Conservation (phyloP, 768 basidiomycete genomes). For the Russula compacta region DNA sequence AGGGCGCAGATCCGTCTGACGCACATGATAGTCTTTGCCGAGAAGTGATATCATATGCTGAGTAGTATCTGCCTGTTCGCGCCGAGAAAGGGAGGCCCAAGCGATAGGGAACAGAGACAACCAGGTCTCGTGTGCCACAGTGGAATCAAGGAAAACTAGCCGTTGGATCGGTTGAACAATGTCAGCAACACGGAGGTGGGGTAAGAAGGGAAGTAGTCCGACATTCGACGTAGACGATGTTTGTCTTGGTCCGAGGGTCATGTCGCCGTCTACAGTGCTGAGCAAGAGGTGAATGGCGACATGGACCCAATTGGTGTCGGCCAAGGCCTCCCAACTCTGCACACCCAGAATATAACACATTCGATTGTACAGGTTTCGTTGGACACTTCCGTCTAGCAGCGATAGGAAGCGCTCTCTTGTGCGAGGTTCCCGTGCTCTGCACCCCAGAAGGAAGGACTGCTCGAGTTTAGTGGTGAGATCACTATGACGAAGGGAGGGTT, state of each 20-base stretch:
- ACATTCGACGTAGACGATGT: constrained; percentile 30
- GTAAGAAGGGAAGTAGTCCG: constrained; percentile 30
- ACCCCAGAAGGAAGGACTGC: constrained; percentile 87
- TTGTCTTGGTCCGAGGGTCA: constrained; percentile 34
- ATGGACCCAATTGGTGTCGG: constrained; percentile 91
- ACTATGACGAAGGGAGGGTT: constrained; percentile 74
- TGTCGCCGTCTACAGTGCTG: constrained; percentile 50
- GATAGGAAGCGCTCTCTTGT: constrained; percentile 84
- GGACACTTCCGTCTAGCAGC: constrained; percentile 80
- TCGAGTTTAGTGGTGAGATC: constrained; percentile 92
- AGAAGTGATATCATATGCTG: constrained; percentile 84
- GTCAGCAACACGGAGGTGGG: constrained; percentile 38
- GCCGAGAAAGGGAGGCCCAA: constrained; percentile 77
- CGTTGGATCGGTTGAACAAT: constrained; percentile 74
- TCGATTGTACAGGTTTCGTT: constrained; percentile 71
- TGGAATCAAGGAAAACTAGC: constrained; percentile 70
- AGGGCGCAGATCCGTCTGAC: constrained; percentile 80
- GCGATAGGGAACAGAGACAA: constrained; percentile 74
- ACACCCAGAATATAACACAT: constrained; percentile 86
- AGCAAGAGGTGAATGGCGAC: constrained; percentile 84
- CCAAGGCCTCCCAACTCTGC: constrained; percentile 90
- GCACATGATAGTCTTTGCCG: constrained; percentile 87
- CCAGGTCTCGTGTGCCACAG: constrained; percentile 78
- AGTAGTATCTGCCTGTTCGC: constrained; percentile 83
- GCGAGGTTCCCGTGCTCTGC: constrained; percentile 68